Evolutionary conservation across 2,329 filamentous ascomycete species (phyloP), one percentile per base, ranked within the genome.

Genomic region (Ceratocystis colombiana): DNA sequence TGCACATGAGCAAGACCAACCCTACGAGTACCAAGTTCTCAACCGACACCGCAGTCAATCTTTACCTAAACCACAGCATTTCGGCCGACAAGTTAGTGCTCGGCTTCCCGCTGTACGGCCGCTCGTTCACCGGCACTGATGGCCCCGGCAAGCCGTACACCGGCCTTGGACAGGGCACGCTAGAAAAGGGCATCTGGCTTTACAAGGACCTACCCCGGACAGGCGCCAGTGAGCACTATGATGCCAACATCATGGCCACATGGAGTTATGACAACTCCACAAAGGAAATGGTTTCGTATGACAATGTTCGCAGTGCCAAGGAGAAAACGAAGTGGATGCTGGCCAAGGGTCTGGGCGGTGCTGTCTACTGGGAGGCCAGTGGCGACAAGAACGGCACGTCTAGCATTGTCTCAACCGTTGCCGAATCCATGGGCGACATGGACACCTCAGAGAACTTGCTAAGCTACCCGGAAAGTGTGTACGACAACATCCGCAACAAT

Each of bases 301-400:
- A 88, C 71, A 88, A 81, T 3, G 77, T 83, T 0, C 73, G 76
- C 41, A 84, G 86, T 69, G 83, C 82, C 0, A 73, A 73, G 33
- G 72, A 76, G 69, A 95, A 94, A 77, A 82, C 82, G 0, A 73
- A 77, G 7, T 94, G 87, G 72, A 79, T 94, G 69, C 76, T 78
- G 70, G 71, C 76, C 25, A 78, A 79, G 64, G 77, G 81, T 0
- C 80, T 95, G 0, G 89, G 88, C 0, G 90, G 90, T 12, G 86
- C 83, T 0, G 89, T 94, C 79, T 95, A 88, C 82, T 96, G 90
- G 90, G 89, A 95, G 75, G 86, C 84, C 8, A 88, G 84, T 70
- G 86, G 84, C 12, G 90, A 95, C 71, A 77, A 74, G 69, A 70
- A 69, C 0, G 80, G 78, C 41, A 72, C 71, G 0, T 69, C 71